These are phyloP conservation scores for Triadica sebifera DNA, from an alignment of 345 rosid species.

Conservation along the genomic window DNA sequence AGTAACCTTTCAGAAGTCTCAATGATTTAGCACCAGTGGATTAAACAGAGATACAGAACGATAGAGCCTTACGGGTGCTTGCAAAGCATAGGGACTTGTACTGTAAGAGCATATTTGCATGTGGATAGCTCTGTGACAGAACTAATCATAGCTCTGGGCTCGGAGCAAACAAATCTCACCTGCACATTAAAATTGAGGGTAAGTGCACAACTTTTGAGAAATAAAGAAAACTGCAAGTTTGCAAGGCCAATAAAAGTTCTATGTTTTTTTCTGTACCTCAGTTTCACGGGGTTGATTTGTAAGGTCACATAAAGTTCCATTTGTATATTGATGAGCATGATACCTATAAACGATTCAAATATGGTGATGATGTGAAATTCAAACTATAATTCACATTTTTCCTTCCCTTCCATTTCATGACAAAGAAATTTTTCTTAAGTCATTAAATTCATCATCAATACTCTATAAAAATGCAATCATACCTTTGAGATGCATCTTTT, in stretches of 20 bases:
- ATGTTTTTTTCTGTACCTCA: constrained; percentile 46
- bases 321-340: constrained; percentile 79
- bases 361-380: not conserved
- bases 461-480: too few species aligned
- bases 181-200: constrained; percentile 18
- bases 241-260: not conserved
- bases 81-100: constrained; percentile 82
- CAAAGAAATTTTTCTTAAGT: not conserved
- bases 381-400: not conserved
- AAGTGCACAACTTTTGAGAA: not conserved
- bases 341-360: constrained; percentile 43
- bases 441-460: not conserved
- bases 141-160: constrained; percentile 83
- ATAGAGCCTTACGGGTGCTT: constrained; percentile 72
- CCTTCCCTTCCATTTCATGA: not conserved
- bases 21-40: not conserved
- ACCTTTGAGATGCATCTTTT: constrained; percentile 87
- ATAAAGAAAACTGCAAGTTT: not conserved
- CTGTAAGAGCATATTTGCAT: constrained; percentile 88
- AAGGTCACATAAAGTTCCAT: constrained; percentile 89
- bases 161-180: constrained; percentile 97
- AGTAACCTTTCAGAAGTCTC: not conserved
- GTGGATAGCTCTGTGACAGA: constrained; percentile 92
- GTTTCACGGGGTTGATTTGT: constrained; percentile 81
- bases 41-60: constrained; percentile 5